Conservation (phyloP, 2,329 filamentous ascomycete species). For the Ceratocystis diversiconidia region DNA sequence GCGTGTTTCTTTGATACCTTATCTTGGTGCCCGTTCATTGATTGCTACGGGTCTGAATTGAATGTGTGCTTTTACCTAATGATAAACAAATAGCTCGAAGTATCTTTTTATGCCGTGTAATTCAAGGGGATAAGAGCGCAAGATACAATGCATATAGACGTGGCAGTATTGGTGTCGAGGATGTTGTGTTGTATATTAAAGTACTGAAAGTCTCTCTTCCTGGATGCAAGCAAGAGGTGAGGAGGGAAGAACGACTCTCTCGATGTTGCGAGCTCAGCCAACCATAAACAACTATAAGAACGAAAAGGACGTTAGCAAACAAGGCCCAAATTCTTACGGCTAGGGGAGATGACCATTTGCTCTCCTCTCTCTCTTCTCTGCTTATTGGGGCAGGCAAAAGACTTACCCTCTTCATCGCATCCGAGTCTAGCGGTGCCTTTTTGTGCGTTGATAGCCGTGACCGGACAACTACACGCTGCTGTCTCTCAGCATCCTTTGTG, state of each 20-base stretch:
- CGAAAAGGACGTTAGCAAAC: neutral
- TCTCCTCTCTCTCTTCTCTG: neutral
- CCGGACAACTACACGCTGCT: slow-evolving; percentile 14
- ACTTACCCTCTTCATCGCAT: slow-evolving; percentile 16
- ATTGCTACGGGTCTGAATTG: neutral
- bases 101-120: neutral
- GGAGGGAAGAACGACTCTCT: neutral
- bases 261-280: slow-evolving; percentile 1
- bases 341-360: neutral
- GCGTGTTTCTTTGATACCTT: slow-evolving; percentile 5
- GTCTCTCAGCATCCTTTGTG: neutral
- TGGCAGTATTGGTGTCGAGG: too few relatives aligned
- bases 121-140: too few relatives aligned
- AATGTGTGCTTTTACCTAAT: neutral
- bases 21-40: neutral
- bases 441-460: slow-evolving; percentile 14
- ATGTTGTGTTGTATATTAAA: too few relatives aligned
- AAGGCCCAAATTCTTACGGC: too few relatives aligned
- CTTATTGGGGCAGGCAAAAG: neutral
- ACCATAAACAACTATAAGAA: slow-evolving; percentile 15
- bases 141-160: too few relatives aligned
- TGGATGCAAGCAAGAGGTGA: too few relatives aligned
- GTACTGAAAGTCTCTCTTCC: too few relatives aligned
- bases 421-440: slow-evolving; percentile 16
- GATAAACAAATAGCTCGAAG: neutral